These are phyloP conservation scores for Kwoniella europaea DNA, from an alignment of 768 basidiomycete genomes.

Conservation along the genomic window DNA sequence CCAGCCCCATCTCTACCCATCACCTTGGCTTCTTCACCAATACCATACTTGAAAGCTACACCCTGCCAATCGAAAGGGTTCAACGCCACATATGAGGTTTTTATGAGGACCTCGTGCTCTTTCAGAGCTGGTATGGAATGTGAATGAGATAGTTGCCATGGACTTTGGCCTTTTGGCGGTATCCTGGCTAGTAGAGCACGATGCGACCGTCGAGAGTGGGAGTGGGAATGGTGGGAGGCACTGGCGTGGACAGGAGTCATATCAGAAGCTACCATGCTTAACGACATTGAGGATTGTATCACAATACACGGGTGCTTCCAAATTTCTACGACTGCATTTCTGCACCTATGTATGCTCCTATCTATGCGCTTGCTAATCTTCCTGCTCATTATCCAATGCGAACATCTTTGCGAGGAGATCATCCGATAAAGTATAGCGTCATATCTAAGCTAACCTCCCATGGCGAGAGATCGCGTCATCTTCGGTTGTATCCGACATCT, in stretches of 20 bases:
- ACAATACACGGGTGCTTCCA: no score
- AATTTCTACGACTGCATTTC: no score
- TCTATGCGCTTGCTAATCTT: not conserved
- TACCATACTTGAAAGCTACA: constrained; percentile 31
- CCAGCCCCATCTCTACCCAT: constrained; percentile 47
- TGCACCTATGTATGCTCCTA: no score
- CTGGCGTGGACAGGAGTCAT: not conserved
- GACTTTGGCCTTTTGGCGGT: constrained; percentile 23
- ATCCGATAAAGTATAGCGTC: not conserved
- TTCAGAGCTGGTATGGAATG: constrained; percentile 28
- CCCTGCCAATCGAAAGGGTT: constrained; percentile 49
- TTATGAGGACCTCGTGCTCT: constrained; percentile 31
- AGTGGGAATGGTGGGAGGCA: not conserved
- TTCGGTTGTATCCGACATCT: constrained; percentile 17
- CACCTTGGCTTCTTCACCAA: constrained; percentile 36
- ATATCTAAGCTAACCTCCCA: not conserved
- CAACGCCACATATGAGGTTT: constrained; percentile 35
- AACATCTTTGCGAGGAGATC: no score
- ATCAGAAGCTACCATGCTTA: not conserved
- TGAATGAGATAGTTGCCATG: constrained; percentile 35
- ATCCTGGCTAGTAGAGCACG: constrained; percentile 36
- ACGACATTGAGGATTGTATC: no score
- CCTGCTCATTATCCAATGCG: not conserved
- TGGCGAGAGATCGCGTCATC: constrained; percentile 25
- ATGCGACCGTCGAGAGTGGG: constrained; percentile 7